phyloP scores from a whole-genome alignment of 345 rosid species.

The Pugionium cornutum region DNA sequence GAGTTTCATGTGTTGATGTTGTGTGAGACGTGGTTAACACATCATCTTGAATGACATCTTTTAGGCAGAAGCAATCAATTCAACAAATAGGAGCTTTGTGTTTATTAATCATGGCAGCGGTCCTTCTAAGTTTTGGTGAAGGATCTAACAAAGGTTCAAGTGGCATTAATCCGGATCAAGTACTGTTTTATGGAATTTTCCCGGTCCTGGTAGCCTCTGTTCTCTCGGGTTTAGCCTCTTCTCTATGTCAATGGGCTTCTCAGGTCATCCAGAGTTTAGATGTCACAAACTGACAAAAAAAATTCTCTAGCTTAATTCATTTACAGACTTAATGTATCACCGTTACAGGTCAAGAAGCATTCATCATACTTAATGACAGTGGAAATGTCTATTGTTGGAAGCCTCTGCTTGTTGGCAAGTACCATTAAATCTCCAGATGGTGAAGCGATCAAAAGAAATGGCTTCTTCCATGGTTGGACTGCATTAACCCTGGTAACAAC shows the following conservation, averaged over 20 bases:
- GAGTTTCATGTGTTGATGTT: slow-evolving; percentile 4
- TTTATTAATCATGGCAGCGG: slow-evolving; percentile 83
- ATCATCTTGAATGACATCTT: slow-evolving; percentile 26
- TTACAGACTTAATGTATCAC: slow-evolving; percentile 10
- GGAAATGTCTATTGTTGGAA: slow-evolving; percentile 96
- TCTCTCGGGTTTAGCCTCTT: slow-evolving; percentile 95
- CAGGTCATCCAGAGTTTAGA: slow-evolving; percentile 53
- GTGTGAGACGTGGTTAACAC: slow-evolving; percentile 4
- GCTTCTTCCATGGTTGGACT: slow-evolving; percentile 97
- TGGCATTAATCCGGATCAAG: slow-evolving; percentile 55
- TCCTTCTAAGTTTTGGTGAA: slow-evolving; percentile 92
- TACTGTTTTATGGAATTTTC: slow-evolving; percentile 81
- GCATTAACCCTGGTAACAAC: slow-evolving; percentile 56
- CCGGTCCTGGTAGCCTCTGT: slow-evolving; percentile 95
- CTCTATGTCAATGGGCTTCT: slow-evolving; percentile 96
- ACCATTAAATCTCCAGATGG: slow-evolving; percentile 94
- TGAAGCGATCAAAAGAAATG: slow-evolving; percentile 71
- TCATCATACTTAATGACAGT: slow-evolving; percentile 94
- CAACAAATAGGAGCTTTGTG: slow-evolving; percentile 91
- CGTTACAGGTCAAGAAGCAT: slow-evolving; percentile 83
- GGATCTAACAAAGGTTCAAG: slow-evolving; percentile 74
- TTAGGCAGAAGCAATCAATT: slow-evolving; percentile 87
- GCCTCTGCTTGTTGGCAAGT: slow-evolving; percentile 82
- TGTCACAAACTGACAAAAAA: neutral
- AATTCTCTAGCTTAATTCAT: neutral